Conservation (phyloP, 768 basidiomycete genomes). For the Boletus patriciae region DNA sequence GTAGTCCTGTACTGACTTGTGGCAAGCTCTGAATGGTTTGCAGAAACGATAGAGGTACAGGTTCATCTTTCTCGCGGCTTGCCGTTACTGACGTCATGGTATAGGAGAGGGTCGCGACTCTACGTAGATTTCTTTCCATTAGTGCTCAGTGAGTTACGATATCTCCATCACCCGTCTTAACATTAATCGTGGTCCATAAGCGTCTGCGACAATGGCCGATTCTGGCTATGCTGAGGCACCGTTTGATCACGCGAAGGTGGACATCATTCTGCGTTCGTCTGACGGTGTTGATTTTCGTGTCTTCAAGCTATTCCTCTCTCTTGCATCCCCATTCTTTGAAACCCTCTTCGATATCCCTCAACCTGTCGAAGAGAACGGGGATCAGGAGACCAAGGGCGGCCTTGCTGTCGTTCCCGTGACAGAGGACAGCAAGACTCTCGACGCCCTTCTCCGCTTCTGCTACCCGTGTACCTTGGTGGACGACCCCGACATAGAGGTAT, state of each 20-base stretch:
- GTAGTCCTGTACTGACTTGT: no score
- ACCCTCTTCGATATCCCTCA: constrained; percentile 34
- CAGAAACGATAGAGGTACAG: no score
- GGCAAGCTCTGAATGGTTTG: no score
- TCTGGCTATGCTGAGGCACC: constrained; percentile 11
- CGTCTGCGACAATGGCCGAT: background rate
- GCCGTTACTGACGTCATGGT: background rate
- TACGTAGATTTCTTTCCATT: no score
- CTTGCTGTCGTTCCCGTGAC: constrained; percentile 19
- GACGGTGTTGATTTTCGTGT: constrained; percentile 33
- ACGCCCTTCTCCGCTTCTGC: constrained; percentile 27
- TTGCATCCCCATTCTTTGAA: constrained; percentile 30
- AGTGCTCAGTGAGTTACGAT: background rate
- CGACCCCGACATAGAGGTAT: constrained; percentile 10
- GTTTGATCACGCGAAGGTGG: constrained; percentile 21
- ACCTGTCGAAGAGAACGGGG: constrained; percentile 5
- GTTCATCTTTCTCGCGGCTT: no score
- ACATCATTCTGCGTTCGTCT: constrained; percentile 29
- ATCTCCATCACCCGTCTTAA: background rate
- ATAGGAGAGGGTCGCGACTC: background rate
- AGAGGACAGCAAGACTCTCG: constrained; percentile 22
- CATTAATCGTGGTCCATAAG: no score
- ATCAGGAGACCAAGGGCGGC: constrained; percentile 18
- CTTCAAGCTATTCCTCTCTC: constrained; percentile 26
- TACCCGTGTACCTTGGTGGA: constrained; percentile 21